Percentiles rank a stretch among this genome's conserved stretches.
phyloP scores from a whole-genome alignment of 208 protist genomes.

The Acanthamoeba royreba region DNA sequence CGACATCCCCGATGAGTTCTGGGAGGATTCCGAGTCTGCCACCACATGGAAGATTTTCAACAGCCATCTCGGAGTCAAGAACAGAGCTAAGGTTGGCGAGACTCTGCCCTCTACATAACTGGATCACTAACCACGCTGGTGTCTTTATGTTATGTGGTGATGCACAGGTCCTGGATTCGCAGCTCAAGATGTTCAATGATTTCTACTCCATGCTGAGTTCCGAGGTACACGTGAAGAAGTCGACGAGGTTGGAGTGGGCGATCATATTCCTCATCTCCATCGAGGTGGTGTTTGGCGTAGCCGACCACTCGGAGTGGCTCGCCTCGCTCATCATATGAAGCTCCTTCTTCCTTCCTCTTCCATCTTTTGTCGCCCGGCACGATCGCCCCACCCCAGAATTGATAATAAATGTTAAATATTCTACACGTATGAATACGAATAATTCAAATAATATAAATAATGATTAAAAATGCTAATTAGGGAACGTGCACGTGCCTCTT shows the following conservation, averaged over 20 bases:
- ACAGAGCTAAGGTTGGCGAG: background rate
- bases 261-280: constrained; percentile 33
- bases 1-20: constrained; percentile 13
- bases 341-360: background rate
- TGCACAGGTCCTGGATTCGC: background rate
- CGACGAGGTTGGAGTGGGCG: background rate
- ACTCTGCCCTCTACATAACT: background rate
- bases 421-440: too few relatives aligned
- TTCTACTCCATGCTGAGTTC: constrained; percentile 16
- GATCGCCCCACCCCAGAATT: too few relatives aligned
- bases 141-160: background rate
- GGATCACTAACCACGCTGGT: background rate
- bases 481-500: too few relatives aligned
- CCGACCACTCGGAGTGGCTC: constrained; percentile 2
- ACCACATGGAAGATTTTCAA: constrained; percentile 25
- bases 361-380: too few relatives aligned
- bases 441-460: too few relatives aligned
- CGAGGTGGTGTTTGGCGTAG: constrained; percentile 11
- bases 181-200: constrained; percentile 12
- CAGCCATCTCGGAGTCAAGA: constrained; percentile 17
- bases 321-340: background rate
- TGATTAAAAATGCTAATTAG: too few relatives aligned
- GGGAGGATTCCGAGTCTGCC: constrained; percentile 9
- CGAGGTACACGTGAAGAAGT: constrained; percentile 12
- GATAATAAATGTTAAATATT: too few relatives aligned